Base-by-base conservation (phyloP, 2,329 filamentous ascomycete species). In the Pestalotiopsis sp. region DNA sequence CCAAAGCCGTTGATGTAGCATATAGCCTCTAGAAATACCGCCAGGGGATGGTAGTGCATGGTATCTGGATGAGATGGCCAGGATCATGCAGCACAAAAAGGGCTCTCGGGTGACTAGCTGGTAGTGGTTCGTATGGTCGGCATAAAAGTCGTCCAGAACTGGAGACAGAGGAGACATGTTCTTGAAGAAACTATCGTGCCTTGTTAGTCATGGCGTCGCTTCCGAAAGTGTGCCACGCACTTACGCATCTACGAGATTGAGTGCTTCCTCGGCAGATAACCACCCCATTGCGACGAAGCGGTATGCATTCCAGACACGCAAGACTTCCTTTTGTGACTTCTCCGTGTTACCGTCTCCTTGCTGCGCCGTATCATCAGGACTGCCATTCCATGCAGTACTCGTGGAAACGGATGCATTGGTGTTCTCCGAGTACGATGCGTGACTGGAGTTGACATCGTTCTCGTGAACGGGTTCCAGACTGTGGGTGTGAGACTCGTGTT, bases 371-470 rank as follows among this genome's bases (percentile, higher is more conserved):
- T 14, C 40, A 1, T n/a, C 14, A 5, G 2, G 40, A n/a, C 40
- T 48, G 40, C 13, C 40, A 5, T 48, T 48, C 40, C 30, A 35
- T 48, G 14, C 40, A 48, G 14, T 48, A 6, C 40, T n/a, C 14
- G 40, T 48, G 3, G 14, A n/a, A 48, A 14, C 40, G n/a, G 40
- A n/a, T 57, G 17, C 55, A 14, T n/a, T 20, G 24, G 13, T 57
- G 24, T 26, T 26, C 11, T 22, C 55, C 17, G 20, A 22, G 11
- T 26, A 20, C 20, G 55, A 57, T 14, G 30, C 85, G 78, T 0
- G 84, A 84, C 2, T 82, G 78, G 20, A 81, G 71, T 83, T 85
- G 3, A 79, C 75, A 17, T 83, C 35, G 17, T 63, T 26, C 26
- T 22, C 55, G 26, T 26, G 26, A 4, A 30, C 48, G 17, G 22